Conservation (phyloP, 371 early-diverging fungal genomes). For the Encephalitozoon hellem region DNA sequence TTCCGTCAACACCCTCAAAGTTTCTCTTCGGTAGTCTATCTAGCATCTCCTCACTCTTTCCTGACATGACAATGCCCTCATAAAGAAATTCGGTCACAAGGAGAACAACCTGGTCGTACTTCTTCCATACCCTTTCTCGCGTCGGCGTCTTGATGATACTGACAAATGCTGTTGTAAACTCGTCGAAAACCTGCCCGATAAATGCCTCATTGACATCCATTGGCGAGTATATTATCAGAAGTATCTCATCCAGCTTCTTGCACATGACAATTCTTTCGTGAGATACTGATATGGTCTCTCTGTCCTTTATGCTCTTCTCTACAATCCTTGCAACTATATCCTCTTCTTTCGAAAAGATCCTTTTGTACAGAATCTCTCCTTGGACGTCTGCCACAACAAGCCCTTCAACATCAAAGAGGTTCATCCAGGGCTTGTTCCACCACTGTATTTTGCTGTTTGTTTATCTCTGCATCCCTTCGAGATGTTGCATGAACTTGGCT, state of each 20-base stretch:
- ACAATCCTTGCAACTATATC: background rate
- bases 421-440: constrained; percentile 6
- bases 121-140: constrained; percentile 42
- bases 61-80: constrained; percentile 51
- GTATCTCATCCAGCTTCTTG: constrained; percentile 46
- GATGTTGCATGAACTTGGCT: background rate
- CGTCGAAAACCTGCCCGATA: constrained; percentile 50
- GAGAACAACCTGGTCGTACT: constrained; percentile 57
- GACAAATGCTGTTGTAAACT: constrained; percentile 40
- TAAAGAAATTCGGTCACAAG: constrained; percentile 56
- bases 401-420: constrained; percentile 26
- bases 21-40: constrained; percentile 45
- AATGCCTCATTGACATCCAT: constrained; percentile 56
- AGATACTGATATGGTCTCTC: constrained; percentile 11
- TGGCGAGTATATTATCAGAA: constrained; percentile 44
- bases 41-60: constrained; percentile 44
- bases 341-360: background rate
- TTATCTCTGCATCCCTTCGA: background rate
- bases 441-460: background rate
- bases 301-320: background rate
- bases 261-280: constrained; percentile 47
- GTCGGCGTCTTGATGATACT: constrained; percentile 47
- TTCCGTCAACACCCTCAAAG: constrained; percentile 58
- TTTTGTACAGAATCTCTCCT: constrained; percentile 17
- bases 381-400: constrained; percentile 1